A percentile compares a stretch with the other conserved stretches of the same genome.
Evolutionary conservation across 192 early-diverging fungal species (phyloP).

Genomic region (Jimgerdemannia flammicorona): DNA sequence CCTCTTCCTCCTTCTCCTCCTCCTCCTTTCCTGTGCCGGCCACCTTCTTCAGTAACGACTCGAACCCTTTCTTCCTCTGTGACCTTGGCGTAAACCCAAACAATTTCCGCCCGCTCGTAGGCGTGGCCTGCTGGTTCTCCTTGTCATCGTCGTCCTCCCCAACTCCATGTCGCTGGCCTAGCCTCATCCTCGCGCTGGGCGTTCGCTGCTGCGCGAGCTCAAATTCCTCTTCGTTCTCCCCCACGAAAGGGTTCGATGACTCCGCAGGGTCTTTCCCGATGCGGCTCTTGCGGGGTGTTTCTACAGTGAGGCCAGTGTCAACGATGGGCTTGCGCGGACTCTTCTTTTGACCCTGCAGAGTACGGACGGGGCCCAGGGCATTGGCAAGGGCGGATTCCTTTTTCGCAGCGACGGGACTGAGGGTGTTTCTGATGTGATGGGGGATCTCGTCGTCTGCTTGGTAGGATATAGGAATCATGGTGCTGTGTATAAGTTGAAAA

Average conservation of each 20-base stretch:
- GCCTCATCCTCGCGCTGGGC: neutral
- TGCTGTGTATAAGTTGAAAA: neutral
- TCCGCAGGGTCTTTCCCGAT: neutral
- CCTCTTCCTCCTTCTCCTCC: neutral
- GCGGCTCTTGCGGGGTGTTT: neutral
- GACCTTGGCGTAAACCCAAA: conserved; percentile 26
- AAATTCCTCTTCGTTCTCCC: neutral
- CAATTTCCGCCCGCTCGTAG: conserved; percentile 25
- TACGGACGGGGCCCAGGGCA: conserved; percentile 3
- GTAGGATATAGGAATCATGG: neutral
- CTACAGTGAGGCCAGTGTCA: conserved; percentile 2
- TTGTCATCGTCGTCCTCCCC: neutral
- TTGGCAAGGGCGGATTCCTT: conserved; percentile 30
- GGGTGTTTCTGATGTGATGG: conserved; percentile 31
- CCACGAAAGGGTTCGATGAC: neutral
- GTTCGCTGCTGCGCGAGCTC: neutral
- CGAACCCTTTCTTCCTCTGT: conserved; percentile 18
- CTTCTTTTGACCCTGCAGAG: neutral
- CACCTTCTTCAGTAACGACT: conserved; percentile 20
- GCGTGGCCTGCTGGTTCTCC: neutral
- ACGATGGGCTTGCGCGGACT: neutral
- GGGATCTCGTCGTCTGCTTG: conserved; percentile 36
- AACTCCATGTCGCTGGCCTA: neutral
- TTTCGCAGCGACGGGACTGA: conserved; percentile 23
- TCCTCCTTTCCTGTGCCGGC: neutral